Evolutionary conservation across 805 yeast genomes (phyloP).

Genomic region (Candida koratica): DNA sequence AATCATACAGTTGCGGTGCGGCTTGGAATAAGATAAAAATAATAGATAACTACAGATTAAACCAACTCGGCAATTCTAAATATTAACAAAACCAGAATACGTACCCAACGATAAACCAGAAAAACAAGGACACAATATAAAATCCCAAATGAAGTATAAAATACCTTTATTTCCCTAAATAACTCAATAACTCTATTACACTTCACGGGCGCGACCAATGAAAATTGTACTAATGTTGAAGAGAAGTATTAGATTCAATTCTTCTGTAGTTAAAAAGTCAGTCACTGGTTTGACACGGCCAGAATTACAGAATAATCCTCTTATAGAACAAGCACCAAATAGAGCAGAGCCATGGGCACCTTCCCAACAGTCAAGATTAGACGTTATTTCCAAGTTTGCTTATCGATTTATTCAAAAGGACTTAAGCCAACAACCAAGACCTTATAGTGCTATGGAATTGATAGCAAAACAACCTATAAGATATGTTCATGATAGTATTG

Average conservation of each 20-base stretch:
- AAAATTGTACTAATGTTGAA: conserved; percentile 13
- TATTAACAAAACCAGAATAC: too few relatives aligned
- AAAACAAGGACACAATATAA: too few relatives aligned
- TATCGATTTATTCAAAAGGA: conserved; percentile 68
- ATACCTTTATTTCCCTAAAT: neutral
- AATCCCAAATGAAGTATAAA: too few relatives aligned
- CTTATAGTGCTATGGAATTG: conserved; percentile 81
- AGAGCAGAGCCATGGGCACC: conserved; percentile 66
- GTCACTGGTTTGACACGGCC: conserved; percentile 23
- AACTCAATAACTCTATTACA: too few relatives aligned
- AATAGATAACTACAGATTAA: too few relatives aligned
- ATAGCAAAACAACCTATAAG: conserved; percentile 70
- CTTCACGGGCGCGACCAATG: conserved; percentile 5
- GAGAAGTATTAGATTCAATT: conserved; percentile 9
- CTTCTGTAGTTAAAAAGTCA: conserved; percentile 6
- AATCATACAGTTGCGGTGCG: conserved; percentile 5
- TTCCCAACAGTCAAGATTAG: conserved; percentile 58
- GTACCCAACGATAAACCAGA: too few relatives aligned
- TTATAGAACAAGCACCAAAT: conserved; percentile 73
- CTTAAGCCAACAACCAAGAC: conserved; percentile 65
- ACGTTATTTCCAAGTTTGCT: conserved; percentile 51
- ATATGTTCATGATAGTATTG: conserved; percentile 55
- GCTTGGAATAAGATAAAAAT: too few relatives aligned
- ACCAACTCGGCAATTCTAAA: too few relatives aligned
- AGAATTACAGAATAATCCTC: conserved; percentile 21